Evolutionary conservation across 352 stramenopile genomes (phyloP), one percentile per base, ranked within the genome.

Genomic region (Pelagophyceae sp.): DNA sequence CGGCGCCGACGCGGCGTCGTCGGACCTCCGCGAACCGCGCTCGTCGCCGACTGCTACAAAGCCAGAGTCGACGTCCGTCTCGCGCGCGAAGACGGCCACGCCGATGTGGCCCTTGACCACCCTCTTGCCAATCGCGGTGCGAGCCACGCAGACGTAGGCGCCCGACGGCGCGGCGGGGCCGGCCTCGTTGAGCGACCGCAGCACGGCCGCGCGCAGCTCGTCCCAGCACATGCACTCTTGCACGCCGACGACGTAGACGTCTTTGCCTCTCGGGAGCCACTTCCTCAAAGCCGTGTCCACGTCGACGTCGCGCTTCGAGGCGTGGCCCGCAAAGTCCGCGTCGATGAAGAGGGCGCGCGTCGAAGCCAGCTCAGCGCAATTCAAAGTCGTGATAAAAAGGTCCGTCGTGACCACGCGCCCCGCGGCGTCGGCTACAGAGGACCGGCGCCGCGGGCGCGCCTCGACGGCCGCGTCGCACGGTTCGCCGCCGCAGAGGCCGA

Each of bases 221-320:
- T 74, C 82, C 54, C 94, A 81, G 64, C 93, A 84, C 85, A 95
- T 92, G 81, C 91, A 96, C 79, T 96, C 91, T 77, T 96, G 90
- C 6, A 95, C 85, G n/a, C 90, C 91, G 60, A 96, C 91, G 20
- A 93, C 89, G 61, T 95, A 96, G 0, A 96, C 83, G 64, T 96
- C 90, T 77, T 92, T 82, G 37, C 89, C 90, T 3, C 85, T 77
- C 29, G 90, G 89, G 78, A 96, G 93, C 91, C 91, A 96, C 54
- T 15, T 29, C 54, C 2, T 29, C 54, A n/a, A 2, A 15, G 54
- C 20, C 11, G 54, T 63, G 58, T 67, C 29, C 58, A 67, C 29
- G 11, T 67, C 58, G 58, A 31, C 58, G 58, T 31, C 31, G 11
- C 5, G 15, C 23, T 15, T 11, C 45, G 45, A 54, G 45, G 11